Percentiles rank a stretch among this genome's conserved stretches.
phyloP scores from a whole-genome alignment of 768 basidiomycete genomes.

The Rhodocollybia butyracea region DNA sequence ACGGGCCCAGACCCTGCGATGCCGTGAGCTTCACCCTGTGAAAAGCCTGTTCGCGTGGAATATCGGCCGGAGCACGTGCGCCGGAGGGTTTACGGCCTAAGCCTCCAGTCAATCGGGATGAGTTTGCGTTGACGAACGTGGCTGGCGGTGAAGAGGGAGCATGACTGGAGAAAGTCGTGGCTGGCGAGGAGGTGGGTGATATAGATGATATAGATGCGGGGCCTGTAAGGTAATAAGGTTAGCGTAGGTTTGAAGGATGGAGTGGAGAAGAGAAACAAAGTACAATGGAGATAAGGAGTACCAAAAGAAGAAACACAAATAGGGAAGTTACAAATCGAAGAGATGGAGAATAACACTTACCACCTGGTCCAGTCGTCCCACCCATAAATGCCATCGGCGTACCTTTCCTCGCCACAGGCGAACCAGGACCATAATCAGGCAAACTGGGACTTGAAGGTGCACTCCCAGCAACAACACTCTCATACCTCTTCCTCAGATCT shows the following conservation, averaged over 20 bases:
- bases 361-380: background rate
- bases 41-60: background rate
- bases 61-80: conserved; percentile 57
- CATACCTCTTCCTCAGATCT: background rate
- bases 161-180: no score
- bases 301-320: background rate
- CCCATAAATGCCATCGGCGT: conserved; percentile 36
- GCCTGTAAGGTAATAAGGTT: no score
- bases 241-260: no score
- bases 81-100: conserved; percentile 76
- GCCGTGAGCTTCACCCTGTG: no score
- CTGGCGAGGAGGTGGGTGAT: no score
- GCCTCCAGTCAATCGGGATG: conserved; percentile 28
- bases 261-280: background rate
- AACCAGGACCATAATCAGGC: conserved; percentile 1
- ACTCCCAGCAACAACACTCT: background rate
- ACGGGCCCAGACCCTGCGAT: no score
- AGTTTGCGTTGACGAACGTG: background rate
- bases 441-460: background rate
- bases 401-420: conserved; percentile 27
- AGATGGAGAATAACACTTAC: background rate
- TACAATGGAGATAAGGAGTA: background rate
- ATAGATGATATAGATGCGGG: no score
- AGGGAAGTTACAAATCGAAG: no score
- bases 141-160: background rate